Base-by-base conservation (phyloP, 768 basidiomycete species). In the Lactifluus volemus region DNA sequence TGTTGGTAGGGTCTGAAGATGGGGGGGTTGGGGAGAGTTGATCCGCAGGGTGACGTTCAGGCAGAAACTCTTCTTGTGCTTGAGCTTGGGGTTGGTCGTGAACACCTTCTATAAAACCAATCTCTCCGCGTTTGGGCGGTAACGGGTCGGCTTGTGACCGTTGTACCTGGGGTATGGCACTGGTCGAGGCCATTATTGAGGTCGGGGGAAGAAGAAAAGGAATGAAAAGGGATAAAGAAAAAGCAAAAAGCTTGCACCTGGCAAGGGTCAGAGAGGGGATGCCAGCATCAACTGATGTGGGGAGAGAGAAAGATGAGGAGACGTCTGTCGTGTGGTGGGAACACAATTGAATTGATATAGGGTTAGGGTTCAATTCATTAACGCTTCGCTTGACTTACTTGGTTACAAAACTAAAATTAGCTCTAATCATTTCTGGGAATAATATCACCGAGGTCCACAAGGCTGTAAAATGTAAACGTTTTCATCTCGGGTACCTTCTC, bases 401-500 rank as follows among this genome's bases (percentile, higher is more conserved):
- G 2, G 34, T 17, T 42, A 41, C 56, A 38, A 38, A 34, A 36
- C 12, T 44, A 25, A 25, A 25, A 25, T 25, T 25, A 25, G 25
- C 25, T 53, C 71, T 0, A 59, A 36, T 17, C 72, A 5, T 44
- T 34, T 21, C 79, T 79, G 1, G 84, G 79, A 49, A 86, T 75
- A 58, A 92, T 84, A 9, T 76, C 71, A 3, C 92, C 92, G 15
- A 96, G 79, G 68, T 89, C 84, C 15, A 95, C 84, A 4, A 87
- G 84, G 0, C 86, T 88, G 69, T 90, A 94, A 73, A 96, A 97
- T 34, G 88, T 84, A 72, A 96, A 95, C 6, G 88, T 91, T 75
- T 92, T 93, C 67, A 85, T 83, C 70, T 90, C 89, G 2, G 86
- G 83, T 0, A 74, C 70, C 63, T 83, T 82, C 51, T 74, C 70